Base-by-base conservation (phyloP, 2,329 filamentous ascomycete genomes). In the Chaetomium globosum region DNA sequence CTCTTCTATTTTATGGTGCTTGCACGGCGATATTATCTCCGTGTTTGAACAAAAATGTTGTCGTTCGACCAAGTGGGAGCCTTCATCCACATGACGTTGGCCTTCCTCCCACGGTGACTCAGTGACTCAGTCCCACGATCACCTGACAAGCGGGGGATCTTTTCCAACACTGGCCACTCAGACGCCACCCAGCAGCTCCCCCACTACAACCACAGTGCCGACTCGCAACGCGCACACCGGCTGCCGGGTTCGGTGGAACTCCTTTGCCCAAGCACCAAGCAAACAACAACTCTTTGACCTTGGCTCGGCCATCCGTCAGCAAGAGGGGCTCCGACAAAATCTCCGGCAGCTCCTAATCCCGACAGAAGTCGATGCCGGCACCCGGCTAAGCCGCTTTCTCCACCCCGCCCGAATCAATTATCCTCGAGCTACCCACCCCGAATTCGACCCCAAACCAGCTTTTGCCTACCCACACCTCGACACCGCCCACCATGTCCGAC, bases 121-220 rank as follows among this genome's bases (percentile, higher is more conserved):
- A 36, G 71, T 72, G 70, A 72, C 65, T 72, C 70, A 72, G 67
- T 48, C 66, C 48, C 59, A 59, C 30, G 31, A 59, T 71, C 71
- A 72, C 65, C 67, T 73, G 71, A 73, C 59, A 69, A 61, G 70
- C 63, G 71, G 71, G 68, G 64, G 53, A 13, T 2, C 28, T 1
- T 16, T 39, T n/a, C 33, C 5, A 43, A 19, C 30, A n/a, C 9
- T 30, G 46, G 55, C 56, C 28, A 43, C 53, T 49, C 39, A 13
- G 10, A 28, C 6, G 59, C 55, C 39, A 52, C 19, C 54, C 52
- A 62, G n/a, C 67, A 63, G 61, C 43, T 49, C 36, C 57, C 26
- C 39, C 39, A 43, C 39, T 49, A 28, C 16, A 36, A 10, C 9
- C 39, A 65, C 65, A 63, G 63, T 65, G 55, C 48, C 48, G 23